These are phyloP conservation scores for Cucurbitaria berberidis DNA, from an alignment of 2,329 filamentous ascomycete species.

Conservation along the genomic window DNA sequence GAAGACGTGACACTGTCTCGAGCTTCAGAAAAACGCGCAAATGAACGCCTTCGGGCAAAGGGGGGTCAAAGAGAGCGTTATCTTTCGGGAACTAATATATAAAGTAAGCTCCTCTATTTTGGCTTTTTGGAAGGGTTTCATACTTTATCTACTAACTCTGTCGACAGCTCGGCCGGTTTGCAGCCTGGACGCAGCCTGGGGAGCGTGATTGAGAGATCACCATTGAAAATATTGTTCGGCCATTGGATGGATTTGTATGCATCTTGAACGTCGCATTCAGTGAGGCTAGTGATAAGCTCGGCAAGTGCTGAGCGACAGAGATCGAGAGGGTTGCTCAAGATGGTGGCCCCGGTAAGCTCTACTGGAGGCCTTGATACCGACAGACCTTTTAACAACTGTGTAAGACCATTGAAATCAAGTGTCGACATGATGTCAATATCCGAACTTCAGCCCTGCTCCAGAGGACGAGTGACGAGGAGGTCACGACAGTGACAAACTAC, in stretches of 20 bases:
- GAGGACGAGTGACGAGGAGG: too few species aligned
- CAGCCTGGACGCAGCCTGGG: slow-evolving; percentile 34
- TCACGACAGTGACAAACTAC: too few species aligned
- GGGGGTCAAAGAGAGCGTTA: slow-evolving; percentile 69
- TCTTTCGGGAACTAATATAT: slow-evolving; percentile 67
- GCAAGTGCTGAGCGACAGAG: slow-evolving; percentile 33
- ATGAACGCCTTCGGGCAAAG: slow-evolving; percentile 65
- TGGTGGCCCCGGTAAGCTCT: too few species aligned
- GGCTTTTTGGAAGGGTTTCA: too few species aligned
- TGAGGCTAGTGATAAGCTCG: slow-evolving; percentile 18
- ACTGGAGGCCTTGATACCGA: too few species aligned
- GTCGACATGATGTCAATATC: too few species aligned
- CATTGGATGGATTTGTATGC: slow-evolving; percentile 37
- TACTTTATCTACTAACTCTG: slow-evolving; percentile 34
- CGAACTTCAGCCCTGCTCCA: too few species aligned
- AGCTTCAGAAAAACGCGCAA: slow-evolving; percentile 72
- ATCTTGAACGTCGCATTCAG: slow-evolving; percentile 17
- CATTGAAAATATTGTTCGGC: slow-evolving; percentile 40
- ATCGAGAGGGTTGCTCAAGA: slow-evolving; percentile 41
- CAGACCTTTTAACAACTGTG: too few species aligned
- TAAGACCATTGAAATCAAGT: too few species aligned
- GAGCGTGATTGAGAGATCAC: slow-evolving; percentile 36
- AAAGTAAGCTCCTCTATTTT: too few species aligned
- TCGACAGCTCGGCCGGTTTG: slow-evolving; percentile 22
- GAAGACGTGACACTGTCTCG: slow-evolving; percentile 61